Percentiles rank a stretch among this genome's conserved stretches.
Evolutionary conservation across 2,329 filamentous ascomycete species (phyloP).

Genomic region (Lasiodiplodia sp.): DNA sequence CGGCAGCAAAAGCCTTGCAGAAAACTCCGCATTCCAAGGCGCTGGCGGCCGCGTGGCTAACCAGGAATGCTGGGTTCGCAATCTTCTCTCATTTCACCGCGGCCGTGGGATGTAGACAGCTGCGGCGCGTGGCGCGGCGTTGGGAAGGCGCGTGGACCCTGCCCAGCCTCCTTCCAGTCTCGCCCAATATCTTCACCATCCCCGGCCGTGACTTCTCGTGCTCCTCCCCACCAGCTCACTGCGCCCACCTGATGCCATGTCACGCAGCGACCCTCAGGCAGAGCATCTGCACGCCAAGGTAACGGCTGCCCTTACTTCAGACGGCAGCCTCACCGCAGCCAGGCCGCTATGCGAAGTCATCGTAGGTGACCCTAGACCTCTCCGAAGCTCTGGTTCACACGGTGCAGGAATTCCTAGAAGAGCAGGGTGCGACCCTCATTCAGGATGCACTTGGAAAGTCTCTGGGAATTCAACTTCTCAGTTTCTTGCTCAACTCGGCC

Average conservation of each 20-base stretch:
- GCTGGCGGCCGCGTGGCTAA: neutral
- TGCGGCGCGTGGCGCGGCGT: neutral
- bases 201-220: too few relatives aligned
- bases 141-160: neutral
- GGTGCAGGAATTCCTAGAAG: neutral
- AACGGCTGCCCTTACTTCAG: neutral
- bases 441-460: neutral
- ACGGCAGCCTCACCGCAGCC: neutral
- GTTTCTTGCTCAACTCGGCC: neutral
- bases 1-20: neutral
- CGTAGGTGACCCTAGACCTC: neutral
- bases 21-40: neutral
- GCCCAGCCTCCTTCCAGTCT: neutral
- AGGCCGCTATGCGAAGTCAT: constrained; percentile 9
- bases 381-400: neutral
- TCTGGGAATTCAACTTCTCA: neutral
- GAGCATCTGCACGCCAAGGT: neutral
- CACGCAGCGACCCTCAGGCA: neutral
- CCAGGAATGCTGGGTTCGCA: neutral
- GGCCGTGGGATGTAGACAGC: neutral
- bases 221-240: neutral
- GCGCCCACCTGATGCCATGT: neutral
- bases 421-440: neutral
- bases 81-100: neutral
- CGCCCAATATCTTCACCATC: neutral